Evolutionary conservation across 2,329 filamentous ascomycete genomes (phyloP), one percentile per base, ranked within the genome.

Genomic region (Ophiostoma tasmaniense): DNA sequence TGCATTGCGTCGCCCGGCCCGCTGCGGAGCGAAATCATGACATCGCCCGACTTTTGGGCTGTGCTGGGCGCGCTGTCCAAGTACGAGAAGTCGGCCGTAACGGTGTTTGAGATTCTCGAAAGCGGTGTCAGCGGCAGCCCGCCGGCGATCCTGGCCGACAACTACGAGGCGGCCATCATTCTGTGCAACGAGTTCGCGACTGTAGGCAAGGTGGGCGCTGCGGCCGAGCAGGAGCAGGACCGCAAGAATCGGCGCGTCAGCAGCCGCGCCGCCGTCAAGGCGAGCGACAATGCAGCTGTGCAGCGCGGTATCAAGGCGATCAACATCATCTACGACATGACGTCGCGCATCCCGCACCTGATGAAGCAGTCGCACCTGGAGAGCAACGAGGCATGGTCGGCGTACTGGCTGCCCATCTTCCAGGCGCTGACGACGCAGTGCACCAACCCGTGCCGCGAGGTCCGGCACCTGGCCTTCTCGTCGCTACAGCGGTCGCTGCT

Each of bases 351-450:
- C 30, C 92, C 94, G 1, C 85, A 89, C 67, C 85, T 98, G 45
- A 97, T 99, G 82, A 87, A 92, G 76, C 92, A 97, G 76, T 97
- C 93, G 28, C 94, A 97, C 75, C 87, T 98, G 1, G 95, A 97
- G 76, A 89, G 86, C 70, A 91, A 84, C 70, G 91, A 97, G 83
- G 61, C 95, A 17, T 99, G 95, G 95, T 93, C 92, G 66, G 92
- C 95, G 10, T 99, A 99, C 78, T 99, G 95, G 95, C 89, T 93
- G 17, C 95, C 94, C 1, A 93, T 99, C 33, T 95, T 99, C 79
- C 88, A 92, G 73, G 91, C 92, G 6, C 81, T 99, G 22, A 95
- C 91, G 2, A 88, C 87, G 4, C 95, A 99, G 79, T 97, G 93
- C 79, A 91, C 92, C 68, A 99, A 98, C 76, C 93, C 93, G 0